Conservation (phyloP, 106 monocot species). For the Dioscorea alata region DNA sequence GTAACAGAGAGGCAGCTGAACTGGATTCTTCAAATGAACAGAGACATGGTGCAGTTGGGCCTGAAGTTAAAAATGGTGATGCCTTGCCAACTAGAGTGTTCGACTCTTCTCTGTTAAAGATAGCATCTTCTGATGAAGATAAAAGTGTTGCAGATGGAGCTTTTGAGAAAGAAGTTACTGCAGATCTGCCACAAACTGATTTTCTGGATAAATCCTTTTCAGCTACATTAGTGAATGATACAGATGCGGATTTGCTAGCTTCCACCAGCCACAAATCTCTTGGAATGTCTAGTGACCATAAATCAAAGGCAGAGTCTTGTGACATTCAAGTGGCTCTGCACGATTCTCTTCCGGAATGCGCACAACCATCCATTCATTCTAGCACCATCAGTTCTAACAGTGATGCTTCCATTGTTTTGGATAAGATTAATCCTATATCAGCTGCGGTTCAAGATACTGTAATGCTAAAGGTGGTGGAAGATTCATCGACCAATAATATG, state of each 20-base stretch:
- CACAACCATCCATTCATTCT: not conserved
- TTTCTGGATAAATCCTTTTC: not conserved
- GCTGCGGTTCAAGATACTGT: conserved; percentile 14
- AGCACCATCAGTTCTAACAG: not conserved
- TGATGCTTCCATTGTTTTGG: conserved; percentile 4
- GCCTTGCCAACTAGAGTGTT: not conserved
- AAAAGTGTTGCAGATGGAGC: conserved; percentile 15
- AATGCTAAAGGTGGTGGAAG: conserved; percentile 3
- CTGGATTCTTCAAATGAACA: conserved; percentile 8
- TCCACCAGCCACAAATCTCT: not conserved
- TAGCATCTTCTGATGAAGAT: not conserved
- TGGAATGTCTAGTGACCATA: not conserved
- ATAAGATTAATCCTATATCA: conserved; percentile 4
- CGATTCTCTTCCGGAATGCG: conserved; percentile 5
- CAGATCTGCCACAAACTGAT: conserved; percentile 1
- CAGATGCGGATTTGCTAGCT: not conserved
- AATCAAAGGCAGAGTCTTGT: conserved; percentile 1
- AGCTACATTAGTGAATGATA: conserved; percentile 1
- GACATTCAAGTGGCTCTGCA: not conserved
- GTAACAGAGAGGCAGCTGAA: not conserved
- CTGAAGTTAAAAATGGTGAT: not conserved
- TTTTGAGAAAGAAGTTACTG: conserved; percentile 3
- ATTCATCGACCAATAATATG: conserved; percentile 1
- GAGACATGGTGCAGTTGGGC: not conserved
- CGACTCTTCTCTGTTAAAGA: not conserved